Evolutionary conservation across 2,329 filamentous ascomycete genomes (phyloP).

Genomic region (Pleomassaria siparia): DNA sequence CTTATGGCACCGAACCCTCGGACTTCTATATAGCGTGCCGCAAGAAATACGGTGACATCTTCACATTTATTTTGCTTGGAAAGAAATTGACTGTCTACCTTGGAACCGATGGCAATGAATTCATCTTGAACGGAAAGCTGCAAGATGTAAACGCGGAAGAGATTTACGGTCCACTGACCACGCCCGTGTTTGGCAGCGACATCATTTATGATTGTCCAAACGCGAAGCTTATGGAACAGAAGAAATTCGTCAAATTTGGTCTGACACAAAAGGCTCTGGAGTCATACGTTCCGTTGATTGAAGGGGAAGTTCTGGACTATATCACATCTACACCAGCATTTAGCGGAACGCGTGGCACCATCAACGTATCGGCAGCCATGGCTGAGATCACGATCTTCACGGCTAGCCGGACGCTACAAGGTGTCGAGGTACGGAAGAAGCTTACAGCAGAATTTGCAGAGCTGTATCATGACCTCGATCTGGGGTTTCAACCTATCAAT

Average conservation of each 20-base stretch:
- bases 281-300: constrained; percentile 72
- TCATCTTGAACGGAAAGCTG: constrained; percentile 58
- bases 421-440: constrained; percentile 71
- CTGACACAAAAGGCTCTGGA: constrained; percentile 69
- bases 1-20: constrained; percentile 64
- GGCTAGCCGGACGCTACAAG: constrained; percentile 78
- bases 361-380: constrained; percentile 70
- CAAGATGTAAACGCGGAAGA: constrained; percentile 58
- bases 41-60: constrained; percentile 60
- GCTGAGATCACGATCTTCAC: constrained; percentile 83
- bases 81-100: constrained; percentile 55
- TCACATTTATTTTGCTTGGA: constrained; percentile 58
- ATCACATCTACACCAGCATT: constrained; percentile 64
- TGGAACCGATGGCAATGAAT: constrained; percentile 56
- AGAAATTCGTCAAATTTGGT: constrained; percentile 69
- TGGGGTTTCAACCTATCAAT: constrained; percentile 80
- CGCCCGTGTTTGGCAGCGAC: constrained; percentile 24
- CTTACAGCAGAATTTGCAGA: constrained; percentile 75
- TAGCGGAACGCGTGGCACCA: constrained; percentile 62
- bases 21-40: constrained; percentile 66
- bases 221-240: constrained; percentile 31
- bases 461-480: constrained; percentile 80
- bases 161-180: constrained; percentile 52
- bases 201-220: constrained; percentile 33
- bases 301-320: constrained; percentile 68